Evolutionary conservation across 2,329 filamentous ascomycete species (phyloP).

Genomic region (Didymella sp.): DNA sequence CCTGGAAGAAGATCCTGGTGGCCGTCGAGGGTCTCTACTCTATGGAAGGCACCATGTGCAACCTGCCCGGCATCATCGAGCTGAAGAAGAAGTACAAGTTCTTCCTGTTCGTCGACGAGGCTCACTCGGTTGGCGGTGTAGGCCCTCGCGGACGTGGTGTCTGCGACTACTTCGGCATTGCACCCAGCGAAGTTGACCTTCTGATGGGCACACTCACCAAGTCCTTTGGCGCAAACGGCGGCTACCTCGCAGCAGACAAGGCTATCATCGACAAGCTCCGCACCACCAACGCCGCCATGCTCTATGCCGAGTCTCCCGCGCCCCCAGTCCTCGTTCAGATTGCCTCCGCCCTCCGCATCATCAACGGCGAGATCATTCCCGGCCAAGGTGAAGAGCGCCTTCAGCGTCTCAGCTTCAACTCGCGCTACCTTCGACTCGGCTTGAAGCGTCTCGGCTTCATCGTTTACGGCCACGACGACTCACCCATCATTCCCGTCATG

Average conservation of each 20-base stretch:
- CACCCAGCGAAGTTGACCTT: constrained; percentile 87
- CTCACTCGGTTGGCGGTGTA: constrained; percentile 92
- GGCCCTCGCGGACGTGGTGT: constrained; percentile 89
- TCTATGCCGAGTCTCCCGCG: constrained; percentile 85
- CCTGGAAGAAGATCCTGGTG: constrained; percentile 98
- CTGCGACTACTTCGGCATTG: constrained; percentile 95
- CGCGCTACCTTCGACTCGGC: constrained; percentile 93
- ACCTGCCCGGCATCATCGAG: constrained; percentile 85
- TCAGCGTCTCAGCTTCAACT: constrained; percentile 97
- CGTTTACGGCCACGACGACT: constrained; percentile 96
- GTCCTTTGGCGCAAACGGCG: constrained; percentile 97
- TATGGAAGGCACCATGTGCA: constrained; percentile 99
- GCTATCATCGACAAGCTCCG: constrained; percentile 90
- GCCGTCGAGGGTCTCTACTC: constrained; percentile 97
- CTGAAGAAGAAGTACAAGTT: constrained; percentile 98
- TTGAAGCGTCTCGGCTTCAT: constrained; percentile 97
- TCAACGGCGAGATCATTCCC: constrained; percentile 83
- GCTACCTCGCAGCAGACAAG: constrained; percentile 91
- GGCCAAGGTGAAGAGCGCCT: constrained; percentile 95
- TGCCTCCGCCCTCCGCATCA: constrained; percentile 82
- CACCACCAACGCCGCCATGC: constrained; percentile 81
- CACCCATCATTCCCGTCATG: constrained; percentile 91
- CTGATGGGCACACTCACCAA: constrained; percentile 99
- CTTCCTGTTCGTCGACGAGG: constrained; percentile 92
- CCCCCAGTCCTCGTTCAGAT: constrained; percentile 93